Percentiles rank a stretch among this genome's conserved stretches.
These are phyloP conservation scores for Ceratocystis albifundus DNA, from an alignment of 2,329 filamentous ascomycete species.

Conservation along the genomic window DNA sequence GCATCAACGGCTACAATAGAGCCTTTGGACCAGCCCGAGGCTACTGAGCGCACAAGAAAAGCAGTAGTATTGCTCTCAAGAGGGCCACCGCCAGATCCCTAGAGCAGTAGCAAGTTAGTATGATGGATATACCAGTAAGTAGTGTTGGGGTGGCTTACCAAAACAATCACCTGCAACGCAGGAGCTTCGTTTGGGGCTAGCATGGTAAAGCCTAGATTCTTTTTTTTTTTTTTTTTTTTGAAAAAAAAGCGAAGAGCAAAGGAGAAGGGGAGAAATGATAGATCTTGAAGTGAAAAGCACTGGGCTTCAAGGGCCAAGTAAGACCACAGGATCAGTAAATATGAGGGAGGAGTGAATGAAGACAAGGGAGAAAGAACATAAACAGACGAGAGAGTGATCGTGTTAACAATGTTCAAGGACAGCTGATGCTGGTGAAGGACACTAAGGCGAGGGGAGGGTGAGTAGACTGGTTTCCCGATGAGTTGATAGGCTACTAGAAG, in stretches of 20 bases:
- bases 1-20: slow-evolving; percentile 89
- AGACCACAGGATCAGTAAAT: background rate
- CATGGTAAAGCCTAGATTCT: slow-evolving; percentile 11
- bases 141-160: slow-evolving; percentile 45
- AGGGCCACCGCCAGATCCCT: slow-evolving; percentile 86
- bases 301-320: background rate
- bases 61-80: slow-evolving; percentile 82
- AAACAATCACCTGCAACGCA: slow-evolving; percentile 60
- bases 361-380: background rate
- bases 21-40: slow-evolving; percentile 66
- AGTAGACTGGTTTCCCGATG: background rate
- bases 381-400: background rate
- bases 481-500: background rate
- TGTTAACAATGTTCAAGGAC: no score
- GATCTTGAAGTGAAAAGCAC: background rate
- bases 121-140: background rate
- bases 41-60: slow-evolving; percentile 72
- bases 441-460: background rate
- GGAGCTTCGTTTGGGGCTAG: slow-evolving; percentile 29
- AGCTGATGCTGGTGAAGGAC: background rate
- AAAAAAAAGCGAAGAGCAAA: background rate
- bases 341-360: background rate
- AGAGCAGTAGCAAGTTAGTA: slow-evolving; percentile 22
- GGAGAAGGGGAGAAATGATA: background rate
- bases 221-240: no score